Conservation (phyloP, 2,329 filamentous ascomycete species). For the Phialophora tarda region DNA sequence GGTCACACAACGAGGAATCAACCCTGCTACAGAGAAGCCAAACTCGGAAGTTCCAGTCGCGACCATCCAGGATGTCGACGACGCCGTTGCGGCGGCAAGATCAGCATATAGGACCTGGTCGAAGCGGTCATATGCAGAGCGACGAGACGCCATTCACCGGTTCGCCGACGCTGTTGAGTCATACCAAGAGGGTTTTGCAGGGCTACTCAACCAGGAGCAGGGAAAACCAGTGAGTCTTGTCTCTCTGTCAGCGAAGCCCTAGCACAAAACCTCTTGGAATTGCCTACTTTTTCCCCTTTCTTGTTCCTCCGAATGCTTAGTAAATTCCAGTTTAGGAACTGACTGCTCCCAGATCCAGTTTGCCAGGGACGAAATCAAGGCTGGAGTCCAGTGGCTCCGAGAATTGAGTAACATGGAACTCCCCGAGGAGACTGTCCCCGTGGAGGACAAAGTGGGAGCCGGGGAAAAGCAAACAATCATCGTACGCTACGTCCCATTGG, state of each 20-base stretch:
- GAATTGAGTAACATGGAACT: slow-evolving; percentile 29
- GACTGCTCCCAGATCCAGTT: slow-evolving; percentile 29
- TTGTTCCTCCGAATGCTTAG: not conserved
- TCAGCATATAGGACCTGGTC: slow-evolving; percentile 58
- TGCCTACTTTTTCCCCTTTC: not conserved
- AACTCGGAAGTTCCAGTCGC: slow-evolving; percentile 60
- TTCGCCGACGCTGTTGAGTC: slow-evolving; percentile 47
- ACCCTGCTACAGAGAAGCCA: slow-evolving; percentile 57
- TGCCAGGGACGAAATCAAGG: slow-evolving; percentile 28
- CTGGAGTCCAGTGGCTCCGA: slow-evolving; percentile 30
- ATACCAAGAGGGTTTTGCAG: slow-evolving; percentile 45
- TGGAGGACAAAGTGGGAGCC: slow-evolving; percentile 8
- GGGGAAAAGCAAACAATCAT: slow-evolving; percentile 32
- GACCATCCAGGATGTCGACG: slow-evolving; percentile 57
- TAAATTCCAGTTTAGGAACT: not conserved
- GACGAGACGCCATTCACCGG: slow-evolving; percentile 43
- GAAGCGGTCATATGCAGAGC: slow-evolving; percentile 44
- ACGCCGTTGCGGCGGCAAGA: slow-evolving; percentile 56
- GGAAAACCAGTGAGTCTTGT: slow-evolving; percentile 45
- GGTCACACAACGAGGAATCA: slow-evolving; percentile 56
- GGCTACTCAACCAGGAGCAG: slow-evolving; percentile 51
- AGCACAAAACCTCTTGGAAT: too few species aligned
- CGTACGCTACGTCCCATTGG: slow-evolving; percentile 47
- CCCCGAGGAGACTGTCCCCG: slow-evolving; percentile 25
- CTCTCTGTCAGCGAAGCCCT: too few species aligned